These are phyloP conservation scores for Clarireedia homoeocarpa DNA, from an alignment of 2,329 filamentous ascomycete species.

Conservation along the genomic window DNA sequence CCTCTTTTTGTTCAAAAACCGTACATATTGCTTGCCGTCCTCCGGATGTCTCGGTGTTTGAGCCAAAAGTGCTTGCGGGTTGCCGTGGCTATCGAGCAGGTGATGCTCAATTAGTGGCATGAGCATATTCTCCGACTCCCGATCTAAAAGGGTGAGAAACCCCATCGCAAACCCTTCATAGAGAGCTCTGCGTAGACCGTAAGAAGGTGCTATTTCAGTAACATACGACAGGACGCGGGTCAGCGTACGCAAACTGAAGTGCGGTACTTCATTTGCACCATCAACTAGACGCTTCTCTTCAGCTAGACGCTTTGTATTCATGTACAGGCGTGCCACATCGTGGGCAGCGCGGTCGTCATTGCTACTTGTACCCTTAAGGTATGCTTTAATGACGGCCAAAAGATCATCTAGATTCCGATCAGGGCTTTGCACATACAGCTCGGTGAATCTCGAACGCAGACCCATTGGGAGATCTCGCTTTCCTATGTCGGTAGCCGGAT, in stretches of 20 bases:
- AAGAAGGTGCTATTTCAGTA: conserved; percentile 72
- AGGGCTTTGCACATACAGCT: conserved; percentile 87
- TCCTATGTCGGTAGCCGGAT: conserved; percentile 93
- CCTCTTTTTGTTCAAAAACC: conserved; percentile 58
- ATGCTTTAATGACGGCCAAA: conserved; percentile 79
- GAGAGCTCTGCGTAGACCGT: conserved; percentile 76
- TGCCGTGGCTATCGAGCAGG: conserved; percentile 63
- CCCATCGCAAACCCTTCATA: conserved; percentile 98
- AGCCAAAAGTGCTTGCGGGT: conserved; percentile 64
- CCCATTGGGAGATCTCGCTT: conserved; percentile 90
- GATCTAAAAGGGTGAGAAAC: conserved; percentile 82
- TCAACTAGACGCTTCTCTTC: conserved; percentile 83
- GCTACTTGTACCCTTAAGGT: conserved; percentile 64
- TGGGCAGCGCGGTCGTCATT: conserved; percentile 67
- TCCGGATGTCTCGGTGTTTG: conserved; percentile 70
- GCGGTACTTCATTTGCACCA: conserved; percentile 89
- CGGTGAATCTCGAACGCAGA: conserved; percentile 86
- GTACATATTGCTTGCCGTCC: conserved; percentile 71
- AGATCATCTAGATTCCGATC: conserved; percentile 83
- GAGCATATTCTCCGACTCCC: conserved; percentile 71
- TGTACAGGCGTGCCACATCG: conserved; percentile 79
- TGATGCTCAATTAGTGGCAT: conserved; percentile 73
- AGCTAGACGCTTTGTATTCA: conserved; percentile 76
- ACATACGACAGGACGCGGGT: conserved; percentile 87
- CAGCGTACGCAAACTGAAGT: conserved; percentile 92